Base-by-base conservation (phyloP, 768 basidiomycete species). In the Termitomyces titanicus region DNA sequence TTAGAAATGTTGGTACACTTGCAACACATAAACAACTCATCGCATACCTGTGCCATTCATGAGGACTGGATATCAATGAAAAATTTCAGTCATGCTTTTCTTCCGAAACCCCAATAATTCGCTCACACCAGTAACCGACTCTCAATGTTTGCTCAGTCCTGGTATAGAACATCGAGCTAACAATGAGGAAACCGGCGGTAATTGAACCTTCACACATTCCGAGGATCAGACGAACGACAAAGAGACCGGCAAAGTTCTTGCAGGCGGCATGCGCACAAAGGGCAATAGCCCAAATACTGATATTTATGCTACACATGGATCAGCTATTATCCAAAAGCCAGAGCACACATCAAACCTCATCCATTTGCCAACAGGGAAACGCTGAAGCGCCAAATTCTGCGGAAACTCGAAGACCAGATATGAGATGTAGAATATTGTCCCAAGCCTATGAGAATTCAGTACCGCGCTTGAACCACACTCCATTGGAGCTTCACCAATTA, bases 81-180 rank as follows among this genome's bases (percentile, higher is more conserved):
- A 52, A 27, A n/a, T 50, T 31, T 17, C 24, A 18, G 43, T 37
- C 37, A 24, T 15, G 12, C 15, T 17, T 10, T 12, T 22, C 24
- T 13, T 9, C 25, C 20, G 24, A 24, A 38, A 49, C 10, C 13
- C 2, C 2, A 33, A 37, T 29, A n/a, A 17, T 35, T 15, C 9
- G 72, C 86, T 69, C 65, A 89, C 88, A 88, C 86, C 86, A 89
- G 63, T 87, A 89, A 3, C 88, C 88, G 18, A 89, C 80, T 11
- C 88, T 72, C 38, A 79, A 58, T 0, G 85, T 89, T 62, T 88
- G 85, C 60, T 90, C 88, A 7, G 67, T 81, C 48, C 84, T 78
- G 0, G 86, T 89, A 61, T 89, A 89, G 62, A 89, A 90, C 88
- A 89, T 89, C 27, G 84, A 81, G 37, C 75, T 87, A 53, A 89